Base-by-base conservation (phyloP, 2,329 filamentous ascomycete genomes). In the Penicillium sp. region DNA sequence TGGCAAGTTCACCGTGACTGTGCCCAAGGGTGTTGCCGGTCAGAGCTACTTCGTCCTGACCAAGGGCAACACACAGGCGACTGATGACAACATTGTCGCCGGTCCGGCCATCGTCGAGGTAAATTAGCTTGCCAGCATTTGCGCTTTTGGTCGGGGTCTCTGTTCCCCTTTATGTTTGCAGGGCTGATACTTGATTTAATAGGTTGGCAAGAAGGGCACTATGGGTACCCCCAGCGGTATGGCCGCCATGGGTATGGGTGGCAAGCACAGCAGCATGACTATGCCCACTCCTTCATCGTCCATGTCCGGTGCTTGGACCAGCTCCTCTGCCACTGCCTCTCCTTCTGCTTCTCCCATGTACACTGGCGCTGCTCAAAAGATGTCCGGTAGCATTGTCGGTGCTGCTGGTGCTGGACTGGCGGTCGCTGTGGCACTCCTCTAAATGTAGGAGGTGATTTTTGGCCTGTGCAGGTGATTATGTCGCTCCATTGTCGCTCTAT, bases 101-200 rank as follows among this genome's bases (percentile, higher is more conserved):
- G 68, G 68, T 2, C 70, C 69, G 16, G 68, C 67, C 42, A 67
- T 72, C 18, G 55, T 71, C 39, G 68, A 72, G 58, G 66, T 72
- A 61, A 56, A 47, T 47, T 54, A 54, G 14, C 41, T 45, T 41
- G 39, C 11, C n/a, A 4, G 6, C 10, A 3, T 45, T 50, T 18
- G 32, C n/a, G 5, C 36, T 45, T 31, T 27, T 11, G 21, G 11
- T 27, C 40, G 27, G 14, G 27, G 14, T 36, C 21, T 5, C 21
- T 10, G 10, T 6, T 4, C 24, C 18, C 46, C 8, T 22, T 24
- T 43, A 27, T 27, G 24, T 14, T 36, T 18, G 40, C 29, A 46
- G 41, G 31, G 31, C 42, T 55, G 48, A 49, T 53, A 41, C 42
- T 45, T 53, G 44, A 24, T 29, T 52, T 29, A 21, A 45, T 46